phyloP scores from a whole-genome alignment of 148 eudicot genomes.

The Heliamphora exappendiculata region DNA sequence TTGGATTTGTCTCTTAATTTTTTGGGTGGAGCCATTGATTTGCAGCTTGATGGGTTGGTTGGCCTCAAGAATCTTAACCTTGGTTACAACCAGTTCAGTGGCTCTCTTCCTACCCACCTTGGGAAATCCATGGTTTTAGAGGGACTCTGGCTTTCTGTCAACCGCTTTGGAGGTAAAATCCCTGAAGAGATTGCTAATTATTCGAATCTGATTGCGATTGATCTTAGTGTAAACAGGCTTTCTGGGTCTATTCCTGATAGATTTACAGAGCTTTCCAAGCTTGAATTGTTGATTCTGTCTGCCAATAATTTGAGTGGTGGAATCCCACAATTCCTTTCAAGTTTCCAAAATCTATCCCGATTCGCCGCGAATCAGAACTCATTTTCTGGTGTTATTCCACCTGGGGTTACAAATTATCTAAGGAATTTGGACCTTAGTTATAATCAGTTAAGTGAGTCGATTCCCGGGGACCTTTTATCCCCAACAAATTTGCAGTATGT shows the following conservation, averaged over 20 bases:
- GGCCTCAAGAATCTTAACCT: slow-evolving; percentile 48
- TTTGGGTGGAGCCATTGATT: slow-evolving; percentile 26
- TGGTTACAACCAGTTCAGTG: slow-evolving; percentile 39
- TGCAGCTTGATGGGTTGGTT: slow-evolving; percentile 39
- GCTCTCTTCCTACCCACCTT: slow-evolving; percentile 45
- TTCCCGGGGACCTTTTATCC: slow-evolving; percentile 50
- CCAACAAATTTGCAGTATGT: slow-evolving; percentile 39
- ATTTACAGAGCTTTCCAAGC: slow-evolving; percentile 35
- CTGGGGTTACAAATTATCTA: slow-evolving; percentile 38
- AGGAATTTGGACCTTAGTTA: slow-evolving; percentile 61
- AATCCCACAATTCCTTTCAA: slow-evolving; percentile 40
- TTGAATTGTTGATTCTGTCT: slow-evolving; percentile 48
- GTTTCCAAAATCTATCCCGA: slow-evolving; percentile 33
- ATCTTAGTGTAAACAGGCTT: slow-evolving; percentile 47
- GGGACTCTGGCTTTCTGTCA: slow-evolving; percentile 45
- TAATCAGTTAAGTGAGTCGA: slow-evolving; percentile 42
- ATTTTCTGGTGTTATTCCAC: slow-evolving; percentile 54
- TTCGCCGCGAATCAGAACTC: slow-evolving; percentile 66
- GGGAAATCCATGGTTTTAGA: slow-evolving; percentile 37
- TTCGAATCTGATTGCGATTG: slow-evolving; percentile 41
- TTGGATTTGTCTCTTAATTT: slow-evolving; percentile 52
- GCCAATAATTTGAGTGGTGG: slow-evolving; percentile 41
- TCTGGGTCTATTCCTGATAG: slow-evolving; percentile 38
- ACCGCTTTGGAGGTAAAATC: slow-evolving; percentile 31
- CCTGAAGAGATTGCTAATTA: slow-evolving; percentile 39